phyloP scores from a whole-genome alignment of 176 grass and related monocot species.

The Lolium rigidum region DNA sequence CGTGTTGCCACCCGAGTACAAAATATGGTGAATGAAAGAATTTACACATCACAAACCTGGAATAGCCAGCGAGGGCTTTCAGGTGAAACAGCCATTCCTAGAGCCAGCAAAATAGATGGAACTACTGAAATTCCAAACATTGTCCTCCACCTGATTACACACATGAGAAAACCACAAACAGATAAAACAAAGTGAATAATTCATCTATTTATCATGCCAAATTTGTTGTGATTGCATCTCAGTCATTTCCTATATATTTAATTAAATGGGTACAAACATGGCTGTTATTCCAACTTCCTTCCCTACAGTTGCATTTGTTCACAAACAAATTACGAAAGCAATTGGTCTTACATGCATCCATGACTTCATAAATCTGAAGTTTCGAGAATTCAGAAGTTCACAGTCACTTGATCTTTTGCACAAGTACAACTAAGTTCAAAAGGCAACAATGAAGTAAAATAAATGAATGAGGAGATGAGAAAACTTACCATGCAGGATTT shows the following conservation, averaged over 20 bases:
- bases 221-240: no score
- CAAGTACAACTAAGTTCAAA: background rate
- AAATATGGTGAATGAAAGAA: constrained; percentile 8
- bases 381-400: constrained; percentile 11
- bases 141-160: constrained; percentile 87
- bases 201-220: background rate
- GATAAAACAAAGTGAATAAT: constrained; percentile 27
- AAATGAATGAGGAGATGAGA: constrained; percentile 34
- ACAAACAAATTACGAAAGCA: background rate
- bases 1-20: background rate
- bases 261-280: constrained; percentile 18
- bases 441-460: background rate
- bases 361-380: background rate
- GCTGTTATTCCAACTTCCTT: background rate
- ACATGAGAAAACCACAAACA: background rate
- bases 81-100: constrained; percentile 95
- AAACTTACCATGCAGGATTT: constrained; percentile 89
- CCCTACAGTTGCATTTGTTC: background rate
- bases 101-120: constrained; percentile 83
- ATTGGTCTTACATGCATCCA: background rate
- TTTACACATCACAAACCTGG: constrained; percentile 69
- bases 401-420: background rate
- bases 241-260: background rate
- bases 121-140: constrained; percentile 87
- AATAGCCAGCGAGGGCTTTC: constrained; percentile 99